Percentiles rank a stretch among this genome's conserved stretches.
Conservation (phyloP, 2,329 filamentous ascomycete species). For the Fusarium nisikadoi region DNA sequence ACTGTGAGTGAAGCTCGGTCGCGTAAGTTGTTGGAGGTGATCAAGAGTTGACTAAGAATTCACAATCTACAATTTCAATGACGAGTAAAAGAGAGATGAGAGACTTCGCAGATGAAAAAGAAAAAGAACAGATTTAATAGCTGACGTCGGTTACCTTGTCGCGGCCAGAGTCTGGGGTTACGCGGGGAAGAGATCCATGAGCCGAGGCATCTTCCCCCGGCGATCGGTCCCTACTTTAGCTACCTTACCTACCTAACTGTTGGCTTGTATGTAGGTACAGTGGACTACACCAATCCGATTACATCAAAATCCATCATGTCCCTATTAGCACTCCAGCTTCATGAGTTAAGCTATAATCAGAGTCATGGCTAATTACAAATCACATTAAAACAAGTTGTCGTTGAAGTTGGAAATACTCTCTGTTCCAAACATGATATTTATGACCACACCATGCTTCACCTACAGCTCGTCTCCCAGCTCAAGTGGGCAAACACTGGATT, state of each 20-base stretch:
- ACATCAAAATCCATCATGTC: not conserved
- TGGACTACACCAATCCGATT: not conserved
- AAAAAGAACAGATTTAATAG: constrained; percentile 17
- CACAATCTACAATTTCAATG: not conserved
- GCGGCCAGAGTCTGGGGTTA: constrained; percentile 28
- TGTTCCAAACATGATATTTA: constrained; percentile 38
- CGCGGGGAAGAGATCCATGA: constrained; percentile 38
- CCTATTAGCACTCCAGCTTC: not conserved
- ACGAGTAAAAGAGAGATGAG: not conserved
- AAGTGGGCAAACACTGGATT: not conserved
- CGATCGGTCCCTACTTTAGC: constrained; percentile 11
- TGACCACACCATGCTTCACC: constrained; percentile 38
- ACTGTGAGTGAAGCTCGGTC: not conserved
- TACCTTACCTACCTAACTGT: not conserved
- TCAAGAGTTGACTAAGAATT: not conserved
- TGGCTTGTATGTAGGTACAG: too few relatives aligned
- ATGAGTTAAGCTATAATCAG: not conserved
- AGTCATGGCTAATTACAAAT: not conserved
- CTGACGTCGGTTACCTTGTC: constrained; percentile 26
- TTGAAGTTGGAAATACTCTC: constrained; percentile 7
- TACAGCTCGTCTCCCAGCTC: constrained; percentile 21
- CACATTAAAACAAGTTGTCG: not conserved
- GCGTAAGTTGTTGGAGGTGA: not conserved
- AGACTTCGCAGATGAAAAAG: not conserved
- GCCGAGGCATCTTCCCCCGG: constrained; percentile 44